Conservation (phyloP, 2,329 filamentous ascomycete species). For the Geosmithia putterillii region DNA sequence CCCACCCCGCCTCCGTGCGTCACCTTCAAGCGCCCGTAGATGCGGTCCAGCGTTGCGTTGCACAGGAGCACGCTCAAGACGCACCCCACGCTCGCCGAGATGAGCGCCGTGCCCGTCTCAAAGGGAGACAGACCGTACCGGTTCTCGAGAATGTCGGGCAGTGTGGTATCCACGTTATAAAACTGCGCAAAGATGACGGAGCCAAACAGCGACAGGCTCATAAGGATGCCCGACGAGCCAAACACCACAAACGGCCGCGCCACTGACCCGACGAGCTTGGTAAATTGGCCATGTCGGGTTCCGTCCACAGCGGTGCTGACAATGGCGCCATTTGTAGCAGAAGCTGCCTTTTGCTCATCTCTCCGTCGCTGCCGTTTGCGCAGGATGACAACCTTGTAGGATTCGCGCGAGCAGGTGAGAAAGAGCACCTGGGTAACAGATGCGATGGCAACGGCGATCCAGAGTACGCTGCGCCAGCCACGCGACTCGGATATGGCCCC, state of each 20-base stretch:
- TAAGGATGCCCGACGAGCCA: slow-evolving; percentile 38
- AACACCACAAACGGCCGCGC: slow-evolving; percentile 33
- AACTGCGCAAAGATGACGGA: slow-evolving; percentile 37
- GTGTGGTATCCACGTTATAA: slow-evolving; percentile 40
- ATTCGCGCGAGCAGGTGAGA: slow-evolving; percentile 42
- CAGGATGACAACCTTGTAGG: slow-evolving; percentile 46
- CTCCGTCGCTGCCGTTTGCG: slow-evolving; percentile 9
- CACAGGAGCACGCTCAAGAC: slow-evolving; percentile 32
- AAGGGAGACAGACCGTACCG: slow-evolving; percentile 37
- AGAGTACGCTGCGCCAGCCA: slow-evolving; percentile 42
- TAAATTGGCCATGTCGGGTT: background rate
- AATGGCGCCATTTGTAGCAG: slow-evolving; percentile 7
- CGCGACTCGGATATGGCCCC: slow-evolving; percentile 39
- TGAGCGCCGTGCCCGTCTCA: slow-evolving; percentile 37
- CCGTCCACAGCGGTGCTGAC: slow-evolving; percentile 5
- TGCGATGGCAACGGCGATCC: slow-evolving; percentile 35
- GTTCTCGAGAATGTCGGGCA: slow-evolving; percentile 35
- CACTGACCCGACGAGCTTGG: slow-evolving; percentile 21
- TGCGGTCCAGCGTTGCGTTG: slow-evolving; percentile 36
- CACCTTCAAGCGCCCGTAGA: slow-evolving; percentile 30
- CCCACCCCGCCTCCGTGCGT: slow-evolving; percentile 23
- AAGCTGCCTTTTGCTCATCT: slow-evolving; percentile 12
- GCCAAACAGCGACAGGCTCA: slow-evolving; percentile 31
- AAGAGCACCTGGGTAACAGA: slow-evolving; percentile 35
- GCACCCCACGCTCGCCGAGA: slow-evolving; percentile 26